phyloP scores from a whole-genome alignment of 176 grass and related monocot species.

The Aegilops longissima region DNA sequence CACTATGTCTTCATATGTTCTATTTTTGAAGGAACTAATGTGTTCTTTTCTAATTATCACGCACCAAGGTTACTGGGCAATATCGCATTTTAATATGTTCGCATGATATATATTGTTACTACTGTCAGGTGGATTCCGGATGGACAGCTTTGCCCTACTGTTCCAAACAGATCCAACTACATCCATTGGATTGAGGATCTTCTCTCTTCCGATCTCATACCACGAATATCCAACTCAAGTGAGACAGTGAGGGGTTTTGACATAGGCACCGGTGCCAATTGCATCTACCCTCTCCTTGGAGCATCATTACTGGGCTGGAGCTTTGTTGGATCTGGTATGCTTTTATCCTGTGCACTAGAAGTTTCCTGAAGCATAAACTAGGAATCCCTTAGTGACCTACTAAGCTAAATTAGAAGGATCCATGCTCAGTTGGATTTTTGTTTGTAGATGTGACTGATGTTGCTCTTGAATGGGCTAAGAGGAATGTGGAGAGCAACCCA shows the following conservation, averaged over 20 bases:
- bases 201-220: constrained; percentile 68
- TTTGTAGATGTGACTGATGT: constrained; percentile 79
- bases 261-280: constrained; percentile 90
- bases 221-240: constrained; percentile 40
- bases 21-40: background rate
- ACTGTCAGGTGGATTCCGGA: constrained; percentile 90
- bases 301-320: constrained; percentile 82
- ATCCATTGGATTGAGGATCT: constrained; percentile 98
- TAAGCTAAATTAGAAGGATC: constrained; percentile 2
- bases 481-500: constrained; percentile 83
- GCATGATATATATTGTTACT: background rate
- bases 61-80: background rate
- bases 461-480: constrained; percentile 91
- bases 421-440: constrained; percentile 6
- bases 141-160: constrained; percentile 79
- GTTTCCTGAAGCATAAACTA: background rate
- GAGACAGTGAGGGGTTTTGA: constrained; percentile 71
- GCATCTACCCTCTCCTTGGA: constrained; percentile 94
- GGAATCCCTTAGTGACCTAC: background rate
- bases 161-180: constrained; percentile 92
- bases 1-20: background rate
- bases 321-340: constrained; percentile 82
- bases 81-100: background rate
- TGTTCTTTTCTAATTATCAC: background rate
- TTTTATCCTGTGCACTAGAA: background rate